Base-by-base conservation (phyloP, 1,284 basidiomycete genomes). In the Caloboletus firmus region DNA sequence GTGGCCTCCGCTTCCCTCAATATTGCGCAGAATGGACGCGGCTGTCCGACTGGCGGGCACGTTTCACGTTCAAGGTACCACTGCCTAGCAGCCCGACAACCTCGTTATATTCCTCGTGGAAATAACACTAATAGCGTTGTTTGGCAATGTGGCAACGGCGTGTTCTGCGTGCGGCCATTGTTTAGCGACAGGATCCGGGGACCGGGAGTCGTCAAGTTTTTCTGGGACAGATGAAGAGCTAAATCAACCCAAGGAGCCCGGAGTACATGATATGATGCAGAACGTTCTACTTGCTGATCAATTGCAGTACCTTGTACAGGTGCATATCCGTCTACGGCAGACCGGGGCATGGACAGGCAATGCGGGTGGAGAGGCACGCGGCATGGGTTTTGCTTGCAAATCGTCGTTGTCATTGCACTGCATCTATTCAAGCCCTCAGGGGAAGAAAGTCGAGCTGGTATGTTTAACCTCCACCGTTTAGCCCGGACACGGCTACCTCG, bases 41-140 rank as follows among this genome's bases (percentile, higher is more conserved):
- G 45, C 28, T 34, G 46, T 51, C 53, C 31, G 41, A 41, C 54
- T 45, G 30, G 13, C 30, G 30, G 35, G 12, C 62, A 54, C 54
- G 58, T 64, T 59, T 30, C 30, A 24, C 35, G 45, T 56, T 41
- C 53, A 44, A 47, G 55, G 35, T 39, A 46, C 26, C 30, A 17
- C 34, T 31, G 36, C 47, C 34, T 41, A 7, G 34, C 20, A 12
- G 40, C 37, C 52, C 56, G 54, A 49, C 43, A 31, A 26, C 56
- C 57, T 64, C 42, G 61, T 45, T 66, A 54, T 58, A 32, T 47
- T 62, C 67, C 64, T 65, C 64, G 54, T 54, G 62, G 53, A 39
- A 3, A 26, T 39, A 26, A 17, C 40, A 35, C 39, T 26, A 17
- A 42, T 34, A 46, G 42, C 46, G 28, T 13, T 47, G n/a, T 35